Percentiles rank a stretch among this genome's conserved stretches.
These are phyloP conservation scores for Coemansia sp. DNA, from an alignment of 192 early-diverging fungal genomes.

Conservation along the genomic window DNA sequence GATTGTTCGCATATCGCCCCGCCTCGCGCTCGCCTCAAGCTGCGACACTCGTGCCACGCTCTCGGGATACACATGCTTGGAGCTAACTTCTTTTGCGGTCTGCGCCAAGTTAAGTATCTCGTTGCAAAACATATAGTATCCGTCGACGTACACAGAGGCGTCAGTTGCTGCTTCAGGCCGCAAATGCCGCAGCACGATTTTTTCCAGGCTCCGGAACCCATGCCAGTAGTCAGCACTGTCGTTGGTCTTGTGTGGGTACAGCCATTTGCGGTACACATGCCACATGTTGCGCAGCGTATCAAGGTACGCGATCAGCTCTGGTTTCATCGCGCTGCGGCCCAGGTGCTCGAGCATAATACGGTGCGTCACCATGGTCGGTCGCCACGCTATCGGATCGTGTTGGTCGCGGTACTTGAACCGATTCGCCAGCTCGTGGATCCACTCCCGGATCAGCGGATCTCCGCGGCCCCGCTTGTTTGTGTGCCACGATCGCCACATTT, in stretches of 20 bases:
- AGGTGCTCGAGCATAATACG: constrained; percentile 21
- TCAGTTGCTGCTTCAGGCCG: not conserved
- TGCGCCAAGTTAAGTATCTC: constrained; percentile 15
- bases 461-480: too few species aligned
- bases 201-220: constrained; percentile 14
- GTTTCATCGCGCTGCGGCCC: not conserved
- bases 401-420: constrained; percentile 1
- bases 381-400: constrained; percentile 17
- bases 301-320: constrained; percentile 7
- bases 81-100: not conserved
- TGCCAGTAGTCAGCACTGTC: not conserved
- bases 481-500: too few species aligned
- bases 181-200: constrained; percentile 14
- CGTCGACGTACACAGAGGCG: not conserved
- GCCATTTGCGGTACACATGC: constrained; percentile 33
- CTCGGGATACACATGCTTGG: too few species aligned
- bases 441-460: constrained; percentile 14
- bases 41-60: too few species aligned
- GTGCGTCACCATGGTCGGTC: constrained; percentile 40
- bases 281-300: constrained; percentile 11
- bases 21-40: constrained; percentile 18
- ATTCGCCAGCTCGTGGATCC: constrained; percentile 17
- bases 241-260: too few species aligned
- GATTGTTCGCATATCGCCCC: constrained; percentile 19
- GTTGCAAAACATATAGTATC: constrained; percentile 10